Evolutionary conservation across 2,329 filamentous ascomycete genomes (phyloP), one percentile per base, ranked within the genome.

Genomic region (Fusarium albidum): DNA sequence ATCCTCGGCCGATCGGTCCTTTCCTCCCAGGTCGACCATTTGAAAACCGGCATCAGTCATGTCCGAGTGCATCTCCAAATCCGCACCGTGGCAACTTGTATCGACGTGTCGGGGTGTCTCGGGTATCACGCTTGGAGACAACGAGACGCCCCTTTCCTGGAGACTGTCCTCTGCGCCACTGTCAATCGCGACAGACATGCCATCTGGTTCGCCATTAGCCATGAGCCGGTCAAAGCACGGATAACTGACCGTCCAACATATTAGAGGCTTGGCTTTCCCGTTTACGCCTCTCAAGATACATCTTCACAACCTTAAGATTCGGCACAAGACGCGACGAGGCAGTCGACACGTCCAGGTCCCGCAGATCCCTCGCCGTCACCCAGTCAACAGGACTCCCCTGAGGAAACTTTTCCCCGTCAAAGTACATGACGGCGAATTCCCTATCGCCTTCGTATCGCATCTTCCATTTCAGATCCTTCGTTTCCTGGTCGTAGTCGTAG

Each of bases 351-450:
- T 49, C 14, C 9, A 49, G n/a, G 10, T 28, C 28, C 9, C 26
- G 46, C 38, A 49, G 18, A 31, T 49, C 46, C 28, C 38, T n/a
- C 12, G 25, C 37, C 10, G 18, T 35, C 13, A 42, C 31, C 46
- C 46, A 49, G 13, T 31, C 46, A 18, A 17, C 38, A n/a, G n/a
- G n/a, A n/a, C n/a, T n/a, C n/a, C n/a, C n/a, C n/a, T n/a, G n/a
- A 17, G 46, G 38, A 9, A 42, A 37, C 15, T 40, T 14, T 12
- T 33, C 33, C 25, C 46, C 37, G 13, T 42, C 46, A 26, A 49
- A 49, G 46, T 41, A 49, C n/a, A 37, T 21, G 13, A 49, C 38
- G 25, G 46, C 37, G 13, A 49, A 49, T 34, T 49, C 21, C 17
- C 37, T 37, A 21, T 49, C 31, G 8, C 31, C 14, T 25, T 31